Conservation (phyloP, 352 stramenopile genomes). For the Phytophthora sojae region DNA sequence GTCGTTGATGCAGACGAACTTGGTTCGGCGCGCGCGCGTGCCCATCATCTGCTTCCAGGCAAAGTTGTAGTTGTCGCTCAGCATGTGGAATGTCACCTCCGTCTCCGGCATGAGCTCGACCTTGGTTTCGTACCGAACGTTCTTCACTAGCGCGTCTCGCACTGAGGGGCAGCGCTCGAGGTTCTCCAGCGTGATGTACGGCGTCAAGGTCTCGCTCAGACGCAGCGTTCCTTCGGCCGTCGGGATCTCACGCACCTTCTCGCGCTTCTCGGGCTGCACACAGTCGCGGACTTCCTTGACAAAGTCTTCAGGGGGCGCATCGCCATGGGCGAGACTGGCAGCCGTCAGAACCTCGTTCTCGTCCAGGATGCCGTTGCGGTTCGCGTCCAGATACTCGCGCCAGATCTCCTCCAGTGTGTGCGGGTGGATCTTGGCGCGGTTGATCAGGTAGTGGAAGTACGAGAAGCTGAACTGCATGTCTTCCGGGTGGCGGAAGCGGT, state of each 20-base stretch:
- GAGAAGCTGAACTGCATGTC: conserved; percentile 97
- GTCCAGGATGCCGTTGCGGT: conserved; percentile 91
- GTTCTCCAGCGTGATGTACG: conserved; percentile 74
- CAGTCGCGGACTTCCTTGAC: conserved; percentile 75
- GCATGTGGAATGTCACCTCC: conserved; percentile 96
- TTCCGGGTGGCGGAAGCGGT: conserved; percentile 91
- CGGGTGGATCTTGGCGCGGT: conserved; percentile 82
- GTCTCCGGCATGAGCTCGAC: conserved; percentile 78
- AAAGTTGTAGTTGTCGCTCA: conserved; percentile 91
- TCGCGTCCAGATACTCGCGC: conserved; percentile 89
- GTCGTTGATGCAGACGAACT: conserved; percentile 98
- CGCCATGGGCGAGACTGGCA: conserved; percentile 80
- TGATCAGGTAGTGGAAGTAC: conserved; percentile 96
- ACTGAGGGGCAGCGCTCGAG: conserved; percentile 62
- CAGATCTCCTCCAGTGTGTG: conserved; percentile 86
- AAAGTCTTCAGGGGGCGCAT: conserved; percentile 75
- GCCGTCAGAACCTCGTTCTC: conserved; percentile 93
- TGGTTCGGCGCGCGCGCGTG: conserved; percentile 90
- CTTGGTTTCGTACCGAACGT: conserved; percentile 70
- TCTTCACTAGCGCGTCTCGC: conserved; percentile 59
- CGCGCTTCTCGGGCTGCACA: conserved; percentile 71
- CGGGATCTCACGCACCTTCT: conserved; percentile 73
- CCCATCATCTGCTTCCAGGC: conserved; percentile 94
- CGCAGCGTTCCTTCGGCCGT: conserved; percentile 65
- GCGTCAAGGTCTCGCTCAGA: conserved; percentile 78